These are phyloP conservation scores for Hypoxylon subgilvum DNA, from an alignment of 495 filamentous ascomycete genomes.

Conservation along the genomic window DNA sequence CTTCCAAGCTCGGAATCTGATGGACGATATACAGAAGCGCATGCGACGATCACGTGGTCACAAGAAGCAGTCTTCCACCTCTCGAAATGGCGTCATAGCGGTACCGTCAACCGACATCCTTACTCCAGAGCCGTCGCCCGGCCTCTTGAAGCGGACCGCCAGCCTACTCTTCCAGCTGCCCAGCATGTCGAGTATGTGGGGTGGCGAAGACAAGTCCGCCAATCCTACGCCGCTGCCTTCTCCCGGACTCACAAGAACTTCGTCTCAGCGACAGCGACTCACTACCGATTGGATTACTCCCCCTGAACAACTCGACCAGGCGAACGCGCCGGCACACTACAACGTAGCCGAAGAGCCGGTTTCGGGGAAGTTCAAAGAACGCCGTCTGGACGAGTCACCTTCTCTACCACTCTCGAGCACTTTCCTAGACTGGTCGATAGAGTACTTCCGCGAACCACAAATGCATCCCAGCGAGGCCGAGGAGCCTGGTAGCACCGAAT, in stretches of 20 bases:
- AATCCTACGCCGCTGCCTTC: constrained; percentile 42
- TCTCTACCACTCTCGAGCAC: constrained; percentile 76
- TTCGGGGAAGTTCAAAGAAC: constrained; percentile 72
- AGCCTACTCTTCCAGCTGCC: constrained; percentile 58
- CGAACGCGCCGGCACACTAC: constrained; percentile 71
- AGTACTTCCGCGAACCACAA: constrained; percentile 98
- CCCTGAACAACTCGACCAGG: constrained; percentile 78
- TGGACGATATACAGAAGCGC: constrained; percentile 76
- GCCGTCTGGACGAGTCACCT: constrained; percentile 60
- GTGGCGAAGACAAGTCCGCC: constrained; percentile 46
- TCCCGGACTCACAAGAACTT: constrained; percentile 50
- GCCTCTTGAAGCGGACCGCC: constrained; percentile 59
- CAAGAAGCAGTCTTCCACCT: constrained; percentile 51
- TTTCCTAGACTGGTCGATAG: constrained; percentile 93
- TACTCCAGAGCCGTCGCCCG: constrained; percentile 52
- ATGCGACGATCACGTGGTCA: constrained; percentile 56
- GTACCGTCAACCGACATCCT: constrained; percentile 45
- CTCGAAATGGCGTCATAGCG: constrained; percentile 50
- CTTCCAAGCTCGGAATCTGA: constrained; percentile 67
- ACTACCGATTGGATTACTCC: constrained; percentile 71
- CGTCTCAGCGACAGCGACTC: constrained; percentile 50
- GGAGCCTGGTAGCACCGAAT: constrained; percentile 95
- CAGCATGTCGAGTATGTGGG: constrained; percentile 60
- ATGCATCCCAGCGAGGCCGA: constrained; percentile 97
- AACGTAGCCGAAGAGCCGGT: constrained; percentile 76